phyloP scores from a whole-genome alignment of 352 stramenopile genomes.

The Bremia lactucae region DNA sequence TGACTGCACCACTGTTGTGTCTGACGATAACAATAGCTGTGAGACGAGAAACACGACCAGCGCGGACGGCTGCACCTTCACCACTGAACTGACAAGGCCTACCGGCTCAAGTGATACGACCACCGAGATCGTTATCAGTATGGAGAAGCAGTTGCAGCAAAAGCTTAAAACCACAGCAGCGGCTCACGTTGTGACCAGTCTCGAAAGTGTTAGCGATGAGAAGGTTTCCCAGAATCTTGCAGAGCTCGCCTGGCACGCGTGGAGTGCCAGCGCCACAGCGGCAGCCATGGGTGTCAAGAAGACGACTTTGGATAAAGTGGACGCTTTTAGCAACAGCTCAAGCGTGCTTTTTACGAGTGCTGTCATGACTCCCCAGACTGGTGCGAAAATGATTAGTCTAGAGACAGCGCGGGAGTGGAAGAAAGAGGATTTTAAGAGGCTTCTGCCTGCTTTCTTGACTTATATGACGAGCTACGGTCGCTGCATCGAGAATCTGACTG shows the following conservation, averaged over 20 bases:
- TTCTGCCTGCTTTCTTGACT: conserved; percentile 23
- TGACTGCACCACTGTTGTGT: background rate
- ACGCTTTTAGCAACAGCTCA: conserved; percentile 7
- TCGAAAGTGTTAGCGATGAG: conserved; percentile 27
- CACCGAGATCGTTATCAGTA: conserved; percentile 17
- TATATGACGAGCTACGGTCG: conserved; percentile 23
- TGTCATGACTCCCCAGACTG: conserved; percentile 11
- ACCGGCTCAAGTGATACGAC: conserved; percentile 20
- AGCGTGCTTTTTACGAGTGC: conserved; percentile 24
- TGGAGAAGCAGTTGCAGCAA: conserved; percentile 6
- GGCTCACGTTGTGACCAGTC: conserved; percentile 16
- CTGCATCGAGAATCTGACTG: conserved; percentile 22
- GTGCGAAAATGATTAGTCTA: conserved; percentile 1
- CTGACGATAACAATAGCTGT: conserved; percentile 10
- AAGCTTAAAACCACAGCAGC: conserved; percentile 15
- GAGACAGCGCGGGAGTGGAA: conserved; percentile 7
- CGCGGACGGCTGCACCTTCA: conserved; percentile 16
- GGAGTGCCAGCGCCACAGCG: conserved; percentile 18
- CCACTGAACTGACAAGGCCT: conserved; percentile 17
- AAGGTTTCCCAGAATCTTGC: conserved; percentile 11
- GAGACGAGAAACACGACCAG: too few relatives aligned
- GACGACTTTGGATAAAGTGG: conserved; percentile 5
- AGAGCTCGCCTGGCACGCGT: conserved; percentile 21
- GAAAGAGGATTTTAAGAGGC: conserved; percentile 24
- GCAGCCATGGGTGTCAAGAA: conserved; percentile 21